Percentiles rank a stretch among this genome's conserved stretches.
Conservation (phyloP, 2,329 filamentous ascomycete genomes). For the Talaromyces verruculosus region DNA sequence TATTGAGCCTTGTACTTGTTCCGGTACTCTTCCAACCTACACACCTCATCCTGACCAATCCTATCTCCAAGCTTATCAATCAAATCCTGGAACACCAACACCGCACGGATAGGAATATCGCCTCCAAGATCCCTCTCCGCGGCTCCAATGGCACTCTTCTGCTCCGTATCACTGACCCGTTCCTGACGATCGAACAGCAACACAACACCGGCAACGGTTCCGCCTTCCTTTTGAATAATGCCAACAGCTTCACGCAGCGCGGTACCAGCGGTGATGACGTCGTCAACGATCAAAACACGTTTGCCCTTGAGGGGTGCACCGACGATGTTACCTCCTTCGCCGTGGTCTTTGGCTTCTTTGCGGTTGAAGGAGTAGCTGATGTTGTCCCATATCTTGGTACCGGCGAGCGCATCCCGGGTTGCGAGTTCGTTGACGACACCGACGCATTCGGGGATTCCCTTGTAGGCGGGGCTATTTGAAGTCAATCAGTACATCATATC, state of each 20-base stretch:
- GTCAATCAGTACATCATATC: neutral
- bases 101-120: conserved; percentile 74
- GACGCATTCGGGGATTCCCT: conserved; percentile 88
- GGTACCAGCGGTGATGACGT: conserved; percentile 93
- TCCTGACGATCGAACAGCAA: conserved; percentile 77
- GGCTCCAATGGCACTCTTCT: conserved; percentile 79
- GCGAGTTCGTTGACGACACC: conserved; percentile 74
- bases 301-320: conserved; percentile 82
- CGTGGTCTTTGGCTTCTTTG: conserved; percentile 95
- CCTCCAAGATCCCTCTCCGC: conserved; percentile 73
- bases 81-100: conserved; percentile 72
- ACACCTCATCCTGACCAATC: conserved; percentile 62
- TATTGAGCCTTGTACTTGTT: conserved; percentile 43
- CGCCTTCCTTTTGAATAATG: conserved; percentile 84
- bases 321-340: conserved; percentile 90
- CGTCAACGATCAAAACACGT: conserved; percentile 86
- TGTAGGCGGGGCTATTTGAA: conserved; percentile 70
- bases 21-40: conserved; percentile 72
- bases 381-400: conserved; percentile 61
- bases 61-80: conserved; percentile 65
- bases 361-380: conserved; percentile 89
- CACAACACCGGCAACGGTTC: conserved; percentile 79
- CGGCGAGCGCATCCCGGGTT: conserved; percentile 56
- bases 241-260: conserved; percentile 89
- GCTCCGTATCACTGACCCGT: conserved; percentile 62